phyloP scores from a whole-genome alignment of 179 eudicot genomes.

The Corrigiola litoralis region DNA sequence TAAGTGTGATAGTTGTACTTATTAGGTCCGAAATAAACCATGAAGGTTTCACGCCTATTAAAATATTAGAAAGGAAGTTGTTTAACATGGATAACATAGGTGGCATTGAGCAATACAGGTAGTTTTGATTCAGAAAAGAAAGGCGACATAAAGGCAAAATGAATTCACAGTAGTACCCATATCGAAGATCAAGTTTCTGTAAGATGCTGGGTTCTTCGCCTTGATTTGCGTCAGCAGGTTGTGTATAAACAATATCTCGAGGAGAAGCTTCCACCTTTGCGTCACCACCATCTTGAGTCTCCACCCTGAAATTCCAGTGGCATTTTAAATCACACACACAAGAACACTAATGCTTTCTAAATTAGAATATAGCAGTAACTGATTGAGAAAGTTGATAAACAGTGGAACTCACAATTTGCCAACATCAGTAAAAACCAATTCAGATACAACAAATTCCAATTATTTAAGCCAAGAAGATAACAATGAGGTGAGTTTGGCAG shows the following conservation, averaged over 20 bases:
- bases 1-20: too few relatives aligned
- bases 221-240: conserved; percentile 76
- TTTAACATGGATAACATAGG: too few relatives aligned
- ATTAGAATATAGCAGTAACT: too few relatives aligned
- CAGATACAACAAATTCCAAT: background rate
- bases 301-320: conserved; percentile 54
- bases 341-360: too few relatives aligned
- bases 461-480: background rate
- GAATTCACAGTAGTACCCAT: conserved; percentile 56
- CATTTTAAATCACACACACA: too few relatives aligned
- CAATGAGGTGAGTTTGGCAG: too few relatives aligned
- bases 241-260: conserved; percentile 83
- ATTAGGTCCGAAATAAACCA: too few relatives aligned
- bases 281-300: conserved; percentile 99
- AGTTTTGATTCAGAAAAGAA: background rate
- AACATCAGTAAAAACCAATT: background rate
- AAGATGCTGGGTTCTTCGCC: conserved; percentile 63
- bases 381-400: too few relatives aligned
- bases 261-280: conserved; percentile 96
- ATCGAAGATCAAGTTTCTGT: conserved; percentile 92
- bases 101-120: too few relatives aligned
- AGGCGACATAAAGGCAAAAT: background rate
- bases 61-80: too few relatives aligned
- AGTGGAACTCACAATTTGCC: background rate
- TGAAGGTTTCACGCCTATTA: background rate